phyloP scores from a whole-genome alignment of 768 basidiomycete species.

The Tulasnella sp. region DNA sequence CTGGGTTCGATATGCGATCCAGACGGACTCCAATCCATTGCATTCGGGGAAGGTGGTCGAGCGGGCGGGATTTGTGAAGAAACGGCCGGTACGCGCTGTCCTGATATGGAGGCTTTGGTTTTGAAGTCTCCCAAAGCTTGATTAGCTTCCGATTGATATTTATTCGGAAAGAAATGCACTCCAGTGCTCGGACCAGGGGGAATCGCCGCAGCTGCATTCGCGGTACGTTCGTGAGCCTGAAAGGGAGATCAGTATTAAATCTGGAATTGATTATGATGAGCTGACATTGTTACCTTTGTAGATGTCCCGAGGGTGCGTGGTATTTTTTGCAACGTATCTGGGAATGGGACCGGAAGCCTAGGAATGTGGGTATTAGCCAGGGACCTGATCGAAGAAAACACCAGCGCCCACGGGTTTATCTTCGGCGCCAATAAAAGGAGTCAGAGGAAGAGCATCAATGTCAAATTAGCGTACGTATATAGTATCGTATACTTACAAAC shows the following conservation, averaged over 20 bases:
- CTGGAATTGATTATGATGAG: not conserved
- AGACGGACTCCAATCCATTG: not conserved
- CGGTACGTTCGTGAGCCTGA: not conserved
- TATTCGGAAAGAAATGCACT: not conserved
- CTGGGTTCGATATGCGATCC: not conserved
- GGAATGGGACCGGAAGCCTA: not conserved
- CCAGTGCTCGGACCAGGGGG: not conserved
- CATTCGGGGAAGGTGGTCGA: not conserved
- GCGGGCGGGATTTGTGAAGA: not conserved
- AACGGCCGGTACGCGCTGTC: not conserved
- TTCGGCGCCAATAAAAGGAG: not conserved
- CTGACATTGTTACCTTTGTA: not conserved
- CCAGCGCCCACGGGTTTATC: not conserved
- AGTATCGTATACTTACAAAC: not conserved
- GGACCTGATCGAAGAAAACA: not conserved
- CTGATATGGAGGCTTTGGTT: not conserved
- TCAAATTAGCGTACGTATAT: not conserved
- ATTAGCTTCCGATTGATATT: not conserved
- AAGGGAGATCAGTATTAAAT: not conserved
- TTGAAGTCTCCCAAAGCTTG: not conserved
- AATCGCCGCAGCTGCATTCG: not conserved
- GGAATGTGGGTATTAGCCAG: not conserved
- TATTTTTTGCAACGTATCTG: not conserved
- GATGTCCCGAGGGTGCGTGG: not conserved
- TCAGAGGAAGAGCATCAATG: too few relatives aligned